Evolutionary conservation across 2,329 filamentous ascomycete genomes (phyloP).

Genomic region (Fusarium dlaminii): DNA sequence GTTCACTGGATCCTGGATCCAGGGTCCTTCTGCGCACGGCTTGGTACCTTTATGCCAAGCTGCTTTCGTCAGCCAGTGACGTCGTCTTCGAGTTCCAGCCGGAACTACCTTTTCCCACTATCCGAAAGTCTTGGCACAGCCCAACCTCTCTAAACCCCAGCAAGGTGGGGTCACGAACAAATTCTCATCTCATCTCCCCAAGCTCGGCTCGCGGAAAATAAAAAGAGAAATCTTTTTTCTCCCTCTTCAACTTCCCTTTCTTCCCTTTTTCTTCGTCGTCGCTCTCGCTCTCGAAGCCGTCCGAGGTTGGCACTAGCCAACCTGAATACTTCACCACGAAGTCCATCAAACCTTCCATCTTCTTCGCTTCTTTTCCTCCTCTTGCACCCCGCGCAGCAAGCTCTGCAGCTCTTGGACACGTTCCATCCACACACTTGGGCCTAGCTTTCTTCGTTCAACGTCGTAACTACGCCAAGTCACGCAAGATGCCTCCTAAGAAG

Average conservation of each 20-base stretch:
- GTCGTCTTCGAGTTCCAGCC: constrained; percentile 11
- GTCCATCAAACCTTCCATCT: constrained; percentile 48
- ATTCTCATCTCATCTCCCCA: constrained; percentile 45
- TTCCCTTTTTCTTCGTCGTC: constrained; percentile 33
- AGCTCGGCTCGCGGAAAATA: constrained; percentile 40
- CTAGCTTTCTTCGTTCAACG: constrained; percentile 59
- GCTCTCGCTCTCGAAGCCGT: constrained; percentile 42
- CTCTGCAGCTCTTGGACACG: constrained; percentile 66
- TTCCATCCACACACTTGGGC: constrained; percentile 61
- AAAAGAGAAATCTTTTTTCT: constrained; percentile 35
- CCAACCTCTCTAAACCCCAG: constrained; percentile 41
- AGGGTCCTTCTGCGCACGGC: constrained; percentile 27
- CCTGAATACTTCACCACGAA: constrained; percentile 54
- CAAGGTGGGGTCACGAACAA: constrained; percentile 43
- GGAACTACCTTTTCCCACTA: constrained; percentile 24
- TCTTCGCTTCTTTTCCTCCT: constrained; percentile 63
- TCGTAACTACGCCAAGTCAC: constrained; percentile 69
- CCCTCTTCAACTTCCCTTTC: constrained; percentile 11
- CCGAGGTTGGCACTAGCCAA: constrained; percentile 56
- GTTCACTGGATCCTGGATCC: constrained; percentile 12
- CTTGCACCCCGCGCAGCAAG: constrained; percentile 70
- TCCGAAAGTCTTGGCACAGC: constrained; percentile 25
- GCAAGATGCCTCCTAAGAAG: constrained; percentile 95
- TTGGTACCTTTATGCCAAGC: constrained; percentile 16
- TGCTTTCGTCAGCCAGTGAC: constrained; percentile 43